These are phyloP conservation scores for Umbelopsis ramanniana DNA, from an alignment of 192 early-diverging fungal species.

Conservation along the genomic window DNA sequence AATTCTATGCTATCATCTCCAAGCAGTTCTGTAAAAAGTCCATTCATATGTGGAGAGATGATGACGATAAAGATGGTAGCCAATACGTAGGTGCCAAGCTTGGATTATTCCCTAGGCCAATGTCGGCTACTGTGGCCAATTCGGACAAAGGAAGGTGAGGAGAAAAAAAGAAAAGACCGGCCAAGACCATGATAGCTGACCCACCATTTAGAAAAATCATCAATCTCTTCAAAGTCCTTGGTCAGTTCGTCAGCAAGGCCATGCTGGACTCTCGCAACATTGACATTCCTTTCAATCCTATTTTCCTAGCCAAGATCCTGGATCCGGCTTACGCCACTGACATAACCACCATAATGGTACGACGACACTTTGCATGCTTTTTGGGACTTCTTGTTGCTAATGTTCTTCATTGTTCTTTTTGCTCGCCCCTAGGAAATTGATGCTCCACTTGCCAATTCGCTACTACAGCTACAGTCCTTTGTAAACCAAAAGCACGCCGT, in stretches of 20 bases:
- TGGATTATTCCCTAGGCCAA: constrained; percentile 61
- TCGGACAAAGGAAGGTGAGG: constrained; percentile 52
- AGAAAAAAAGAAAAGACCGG: too few species aligned
- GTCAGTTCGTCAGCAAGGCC: constrained; percentile 88
- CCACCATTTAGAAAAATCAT: constrained; percentile 63
- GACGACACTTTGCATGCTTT: too few species aligned
- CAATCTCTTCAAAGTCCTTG: constrained; percentile 72
- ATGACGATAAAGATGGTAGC: constrained; percentile 25
- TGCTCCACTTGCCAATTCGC: constrained; percentile 64
- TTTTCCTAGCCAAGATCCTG: constrained; percentile 77
- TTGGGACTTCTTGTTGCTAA: too few species aligned
- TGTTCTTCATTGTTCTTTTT: not conserved
- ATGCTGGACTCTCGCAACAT: constrained; percentile 85
- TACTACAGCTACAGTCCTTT: constrained; percentile 69
- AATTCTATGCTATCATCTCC: constrained; percentile 88
- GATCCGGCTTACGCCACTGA: constrained; percentile 35
- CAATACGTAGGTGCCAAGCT: constrained; percentile 51
- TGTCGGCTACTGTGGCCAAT: constrained; percentile 23
- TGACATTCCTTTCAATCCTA: constrained; percentile 77
- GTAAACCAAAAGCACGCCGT: constrained; percentile 61
- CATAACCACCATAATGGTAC: not conserved
- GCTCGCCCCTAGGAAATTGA: constrained; percentile 62
- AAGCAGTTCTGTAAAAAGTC: constrained; percentile 67
- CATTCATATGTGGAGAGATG: constrained; percentile 74
- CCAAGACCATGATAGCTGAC: too few species aligned